These are phyloP conservation scores for Xylaria sp. DNA, from an alignment of 2,329 filamentous ascomycete species.

Conservation along the genomic window DNA sequence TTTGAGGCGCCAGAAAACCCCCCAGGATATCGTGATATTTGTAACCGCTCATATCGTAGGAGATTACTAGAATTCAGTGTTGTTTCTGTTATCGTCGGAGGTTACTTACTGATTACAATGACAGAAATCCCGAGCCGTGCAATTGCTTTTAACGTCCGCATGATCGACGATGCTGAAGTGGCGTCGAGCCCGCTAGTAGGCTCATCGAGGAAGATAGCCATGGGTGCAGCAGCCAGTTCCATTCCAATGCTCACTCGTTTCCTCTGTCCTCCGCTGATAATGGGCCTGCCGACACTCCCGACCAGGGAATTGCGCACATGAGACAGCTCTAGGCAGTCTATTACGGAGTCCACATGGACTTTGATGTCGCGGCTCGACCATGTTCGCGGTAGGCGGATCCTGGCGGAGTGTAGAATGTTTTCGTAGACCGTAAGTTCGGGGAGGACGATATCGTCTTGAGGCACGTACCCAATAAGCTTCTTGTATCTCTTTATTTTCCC, in stretches of 20 bases:
- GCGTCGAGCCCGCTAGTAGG: constrained; percentile 66
- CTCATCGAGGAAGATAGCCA: constrained; percentile 66
- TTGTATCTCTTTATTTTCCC: constrained; percentile 64
- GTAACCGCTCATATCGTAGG: background rate
- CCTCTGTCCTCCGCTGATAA: constrained; percentile 67
- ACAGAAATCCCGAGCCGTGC: constrained; percentile 66
- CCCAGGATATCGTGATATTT: background rate
- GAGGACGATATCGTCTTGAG: constrained; percentile 70
- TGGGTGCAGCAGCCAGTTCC: constrained; percentile 67
- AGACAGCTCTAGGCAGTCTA: constrained; percentile 63
- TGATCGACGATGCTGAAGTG: constrained; percentile 65
- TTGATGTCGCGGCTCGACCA: constrained; percentile 63
- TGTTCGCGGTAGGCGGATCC: constrained; percentile 62
- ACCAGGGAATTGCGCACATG: constrained; percentile 64
- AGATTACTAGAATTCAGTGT: background rate
- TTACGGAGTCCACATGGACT: constrained; percentile 65
- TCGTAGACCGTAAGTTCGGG: constrained; percentile 70
- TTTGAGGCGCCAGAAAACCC: background rate
- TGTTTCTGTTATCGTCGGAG: background rate
- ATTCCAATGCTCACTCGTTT: constrained; percentile 70
- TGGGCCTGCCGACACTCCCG: constrained; percentile 61
- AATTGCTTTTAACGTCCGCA: constrained; percentile 64
- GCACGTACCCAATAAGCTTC: constrained; percentile 71
- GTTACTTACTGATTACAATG: constrained; percentile 59
- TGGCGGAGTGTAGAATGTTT: constrained; percentile 70